Percentiles rank a stretch among this genome's conserved stretches.
These are phyloP conservation scores for Neltuma alba DNA, from an alignment of 306 rosid genomes.

Conservation along the genomic window DNA sequence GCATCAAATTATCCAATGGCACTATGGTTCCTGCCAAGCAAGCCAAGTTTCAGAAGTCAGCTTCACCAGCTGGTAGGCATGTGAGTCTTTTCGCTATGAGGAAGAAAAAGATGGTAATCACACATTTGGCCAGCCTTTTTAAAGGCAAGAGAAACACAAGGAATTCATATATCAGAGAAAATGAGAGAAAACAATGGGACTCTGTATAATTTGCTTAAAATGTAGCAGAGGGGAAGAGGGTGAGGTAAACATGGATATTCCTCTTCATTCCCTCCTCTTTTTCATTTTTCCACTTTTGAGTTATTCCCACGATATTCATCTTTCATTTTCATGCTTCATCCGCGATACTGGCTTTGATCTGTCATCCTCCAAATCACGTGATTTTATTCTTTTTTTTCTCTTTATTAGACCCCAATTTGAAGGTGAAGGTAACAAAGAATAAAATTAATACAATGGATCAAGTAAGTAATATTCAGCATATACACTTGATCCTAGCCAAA, in stretches of 20 bases:
- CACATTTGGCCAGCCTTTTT: conserved; percentile 66
- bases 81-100: conserved; percentile 61
- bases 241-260: conserved; percentile 27
- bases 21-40: conserved; percentile 47
- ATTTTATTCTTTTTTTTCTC: background rate
- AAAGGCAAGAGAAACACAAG: conserved; percentile 44
- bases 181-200: background rate
- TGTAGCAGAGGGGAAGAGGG: conserved; percentile 26
- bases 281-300: no score
- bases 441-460: background rate
- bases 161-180: conserved; percentile 1
- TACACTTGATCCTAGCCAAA: background rate
- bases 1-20: conserved; percentile 39
- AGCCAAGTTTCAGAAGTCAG: conserved; percentile 52
- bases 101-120: conserved; percentile 69
- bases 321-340: conserved; percentile 15
- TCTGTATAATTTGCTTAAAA: background rate
- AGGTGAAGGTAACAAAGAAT: background rate
- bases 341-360: background rate
- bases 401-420: background rate
- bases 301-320: conserved; percentile 15
- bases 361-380: background rate
- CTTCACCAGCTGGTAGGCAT: conserved; percentile 58
- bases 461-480: background rate
- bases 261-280: background rate